phyloP scores from a whole-genome alignment of 73 alveolate species.

The Blepharisma stoltei region DNA sequence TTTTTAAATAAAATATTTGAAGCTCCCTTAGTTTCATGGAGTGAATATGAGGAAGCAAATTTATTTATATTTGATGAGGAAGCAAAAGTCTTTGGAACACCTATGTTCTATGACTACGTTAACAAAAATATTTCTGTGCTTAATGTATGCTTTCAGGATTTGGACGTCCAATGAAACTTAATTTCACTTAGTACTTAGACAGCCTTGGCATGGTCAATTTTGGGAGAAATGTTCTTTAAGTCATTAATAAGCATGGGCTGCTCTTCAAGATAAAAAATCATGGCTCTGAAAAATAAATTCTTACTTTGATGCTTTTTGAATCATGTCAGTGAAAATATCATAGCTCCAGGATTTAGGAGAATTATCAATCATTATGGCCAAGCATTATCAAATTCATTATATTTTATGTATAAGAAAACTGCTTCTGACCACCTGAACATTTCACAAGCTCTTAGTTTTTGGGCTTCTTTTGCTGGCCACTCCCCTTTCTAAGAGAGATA shows the following conservation, averaged over 20 bases:
- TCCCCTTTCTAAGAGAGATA: constrained; percentile 82
- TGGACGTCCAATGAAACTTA: too few species aligned
- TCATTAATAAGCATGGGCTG: too few species aligned
- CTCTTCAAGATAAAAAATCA: constrained; percentile 95
- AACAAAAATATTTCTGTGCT: too few species aligned
- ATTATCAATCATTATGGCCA: constrained; percentile 94
- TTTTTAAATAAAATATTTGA: not conserved
- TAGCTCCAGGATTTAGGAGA: constrained; percentile 97
- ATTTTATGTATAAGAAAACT: constrained; percentile 92
- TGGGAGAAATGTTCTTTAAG: constrained; percentile 83
- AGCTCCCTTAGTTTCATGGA: not conserved
- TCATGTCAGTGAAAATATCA: constrained; percentile 82
- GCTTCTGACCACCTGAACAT: constrained; percentile 97
- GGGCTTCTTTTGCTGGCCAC: constrained; percentile 93
- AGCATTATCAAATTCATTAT: constrained; percentile 96
- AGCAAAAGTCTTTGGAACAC: not conserved
- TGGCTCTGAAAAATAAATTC: constrained; percentile 90
- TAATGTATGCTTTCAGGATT: too few species aligned
- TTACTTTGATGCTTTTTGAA: constrained; percentile 89
- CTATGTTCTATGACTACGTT: not conserved
- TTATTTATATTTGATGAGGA: too few species aligned
- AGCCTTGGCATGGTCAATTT: constrained; percentile 89
- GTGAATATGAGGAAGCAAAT: not conserved
- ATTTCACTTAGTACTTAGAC: constrained; percentile 81
- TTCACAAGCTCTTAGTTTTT: constrained; percentile 98